These are phyloP conservation scores for Rhododendron griersonianum DNA, from an alignment of 148 eudicot species.

Conservation along the genomic window DNA sequence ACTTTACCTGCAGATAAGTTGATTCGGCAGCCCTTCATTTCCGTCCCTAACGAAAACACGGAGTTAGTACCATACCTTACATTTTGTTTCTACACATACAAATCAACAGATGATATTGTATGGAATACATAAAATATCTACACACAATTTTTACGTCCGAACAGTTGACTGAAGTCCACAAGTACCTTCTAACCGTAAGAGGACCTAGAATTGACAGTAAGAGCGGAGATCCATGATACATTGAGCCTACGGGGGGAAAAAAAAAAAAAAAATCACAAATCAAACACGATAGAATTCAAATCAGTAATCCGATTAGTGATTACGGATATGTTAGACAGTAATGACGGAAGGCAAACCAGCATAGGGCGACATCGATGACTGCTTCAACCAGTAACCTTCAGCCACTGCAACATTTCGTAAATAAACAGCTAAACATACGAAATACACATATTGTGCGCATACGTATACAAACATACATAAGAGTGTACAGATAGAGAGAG, in stretches of 20 bases:
- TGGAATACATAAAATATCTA: too few relatives aligned
- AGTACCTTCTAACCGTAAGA: conserved; percentile 64
- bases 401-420: conserved; percentile 45
- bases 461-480: neutral
- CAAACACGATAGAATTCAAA: neutral
- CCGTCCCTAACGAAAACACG: conserved; percentile 29
- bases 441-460: neutral
- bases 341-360: conserved; percentile 42
- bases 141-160: neutral
- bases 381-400: conserved; percentile 92
- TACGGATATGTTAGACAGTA: neutral
- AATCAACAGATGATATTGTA: neutral
- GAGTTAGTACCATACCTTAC: neutral
- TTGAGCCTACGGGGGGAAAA: conserved; percentile 51
- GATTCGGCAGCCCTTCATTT: conserved; percentile 47
- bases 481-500: neutral
- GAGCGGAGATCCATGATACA: conserved; percentile 98
- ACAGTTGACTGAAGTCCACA: neutral
- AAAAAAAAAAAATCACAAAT: neutral
- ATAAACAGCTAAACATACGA: neutral
- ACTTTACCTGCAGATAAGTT: conserved; percentile 72
- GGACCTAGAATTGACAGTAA: conserved; percentile 82
- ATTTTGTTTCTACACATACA: neutral
- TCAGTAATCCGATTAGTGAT: neutral
- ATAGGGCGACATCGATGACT: conserved; percentile 81